These are phyloP conservation scores for Phaffia rhodozyma DNA, from an alignment of 1,284 basidiomycete genomes.

Conservation along the genomic window DNA sequence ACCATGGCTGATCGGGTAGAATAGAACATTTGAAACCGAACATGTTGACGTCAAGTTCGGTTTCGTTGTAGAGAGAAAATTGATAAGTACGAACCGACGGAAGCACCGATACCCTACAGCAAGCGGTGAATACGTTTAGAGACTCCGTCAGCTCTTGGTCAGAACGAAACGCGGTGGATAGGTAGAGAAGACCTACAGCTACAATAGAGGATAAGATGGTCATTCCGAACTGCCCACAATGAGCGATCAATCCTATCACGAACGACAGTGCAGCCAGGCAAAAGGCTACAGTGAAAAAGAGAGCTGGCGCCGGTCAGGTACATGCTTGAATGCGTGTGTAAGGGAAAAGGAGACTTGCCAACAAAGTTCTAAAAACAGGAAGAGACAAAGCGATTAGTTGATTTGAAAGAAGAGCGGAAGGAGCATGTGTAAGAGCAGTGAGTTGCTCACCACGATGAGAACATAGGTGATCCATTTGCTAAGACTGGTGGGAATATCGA, in stretches of 20 bases:
- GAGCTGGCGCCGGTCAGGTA: background rate
- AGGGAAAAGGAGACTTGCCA: background rate
- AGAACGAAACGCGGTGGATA: background rate
- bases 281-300: background rate
- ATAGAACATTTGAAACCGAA: background rate
- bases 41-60: no score
- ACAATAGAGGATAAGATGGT: background rate
- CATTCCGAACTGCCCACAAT: constrained; percentile 10
- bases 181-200: background rate
- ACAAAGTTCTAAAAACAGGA: constrained; percentile 27
- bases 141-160: no score
- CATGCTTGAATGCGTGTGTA: background rate
- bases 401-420: constrained; percentile 54
- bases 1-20: constrained; percentile 35
- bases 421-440: no score
- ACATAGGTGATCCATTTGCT: constrained; percentile 85
- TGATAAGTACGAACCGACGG: background rate
- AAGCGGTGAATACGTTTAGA: background rate
- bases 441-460: constrained; percentile 32
- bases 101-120: background rate
- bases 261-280: constrained; percentile 1
- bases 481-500: constrained; percentile 58
- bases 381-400: constrained; percentile 37
- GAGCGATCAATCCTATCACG: constrained; percentile 5
- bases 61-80: background rate